These are phyloP conservation scores for Saturnispora kantuleensis DNA, from an alignment of 805 yeast species.

Conservation along the genomic window DNA sequence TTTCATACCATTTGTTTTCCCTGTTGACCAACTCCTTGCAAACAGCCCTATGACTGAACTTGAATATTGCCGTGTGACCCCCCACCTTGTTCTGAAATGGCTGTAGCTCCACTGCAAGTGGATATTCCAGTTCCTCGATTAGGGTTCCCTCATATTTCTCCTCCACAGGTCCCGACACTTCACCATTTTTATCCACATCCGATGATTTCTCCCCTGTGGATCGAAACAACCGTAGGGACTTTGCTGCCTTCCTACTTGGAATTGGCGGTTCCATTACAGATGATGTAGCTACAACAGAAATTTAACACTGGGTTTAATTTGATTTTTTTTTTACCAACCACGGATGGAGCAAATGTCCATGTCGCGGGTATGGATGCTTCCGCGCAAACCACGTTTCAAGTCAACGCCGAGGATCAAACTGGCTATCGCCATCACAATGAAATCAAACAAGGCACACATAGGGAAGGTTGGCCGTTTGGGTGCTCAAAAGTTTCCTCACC, in stretches of 20 bases:
- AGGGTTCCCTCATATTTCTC: background rate
- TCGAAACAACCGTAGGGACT: slow-evolving; percentile 40
- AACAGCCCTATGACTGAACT: slow-evolving; percentile 84
- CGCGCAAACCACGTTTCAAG: too few relatives aligned
- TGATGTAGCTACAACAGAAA: too few relatives aligned
- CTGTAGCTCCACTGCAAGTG: slow-evolving; percentile 76
- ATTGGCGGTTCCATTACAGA: background rate
- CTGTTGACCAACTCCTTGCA: slow-evolving; percentile 88
- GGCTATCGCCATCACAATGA: too few relatives aligned
- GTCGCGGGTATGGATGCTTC: too few relatives aligned
- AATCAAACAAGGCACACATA: too few relatives aligned
- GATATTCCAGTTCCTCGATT: slow-evolving; percentile 33
- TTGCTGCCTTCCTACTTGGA: slow-evolving; percentile 30
- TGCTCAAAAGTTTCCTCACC: too few relatives aligned
- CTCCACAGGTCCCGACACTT: too few relatives aligned
- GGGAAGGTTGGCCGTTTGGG: too few relatives aligned
- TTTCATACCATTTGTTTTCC: slow-evolving; percentile 88
- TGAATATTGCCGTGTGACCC: slow-evolving; percentile 94
- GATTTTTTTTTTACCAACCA: too few relatives aligned
- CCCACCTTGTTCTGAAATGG: slow-evolving; percentile 95
- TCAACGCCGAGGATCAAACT: too few relatives aligned
- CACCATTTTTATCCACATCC: background rate
- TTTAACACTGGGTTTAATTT: too few relatives aligned
- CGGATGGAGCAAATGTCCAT: too few relatives aligned
- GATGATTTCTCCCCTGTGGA: background rate